phyloP scores from a whole-genome alignment of 441 rosid species.

The Croton setiger region DNA sequence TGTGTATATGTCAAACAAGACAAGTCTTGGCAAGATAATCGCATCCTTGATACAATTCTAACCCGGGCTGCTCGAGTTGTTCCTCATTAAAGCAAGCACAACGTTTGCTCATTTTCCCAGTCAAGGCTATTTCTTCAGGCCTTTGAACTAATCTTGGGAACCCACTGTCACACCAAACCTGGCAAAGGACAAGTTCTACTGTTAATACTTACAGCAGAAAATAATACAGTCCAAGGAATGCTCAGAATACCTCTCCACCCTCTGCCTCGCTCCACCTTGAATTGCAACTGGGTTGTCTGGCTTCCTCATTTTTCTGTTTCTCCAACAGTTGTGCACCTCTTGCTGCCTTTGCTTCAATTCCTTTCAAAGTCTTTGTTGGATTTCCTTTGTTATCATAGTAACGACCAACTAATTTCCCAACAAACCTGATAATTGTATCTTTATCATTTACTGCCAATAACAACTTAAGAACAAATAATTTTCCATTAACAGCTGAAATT shows the following conservation, averaged over 20 bases:
- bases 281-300: slow-evolving; percentile 80
- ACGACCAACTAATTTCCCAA: slow-evolving; percentile 80
- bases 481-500: too few relatives aligned
- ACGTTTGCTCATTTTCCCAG: slow-evolving; percentile 86
- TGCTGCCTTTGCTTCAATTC: slow-evolving; percentile 86
- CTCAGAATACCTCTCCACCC: slow-evolving; percentile 71
- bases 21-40: slow-evolving; percentile 65
- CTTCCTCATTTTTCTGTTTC: slow-evolving; percentile 86
- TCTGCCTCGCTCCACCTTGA: slow-evolving; percentile 92
- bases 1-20: slow-evolving; percentile 37
- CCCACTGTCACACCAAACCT: slow-evolving; percentile 96
- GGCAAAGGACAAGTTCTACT: not conserved
- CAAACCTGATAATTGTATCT: slow-evolving; percentile 39
- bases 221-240: not conserved
- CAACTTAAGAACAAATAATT: too few relatives aligned
- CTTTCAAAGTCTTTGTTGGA: slow-evolving; percentile 79
- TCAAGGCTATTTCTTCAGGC: slow-evolving; percentile 82
- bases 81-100: slow-evolving; percentile 79
- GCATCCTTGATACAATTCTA: slow-evolving; percentile 81
- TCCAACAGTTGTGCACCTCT: slow-evolving; percentile 88
- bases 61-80: slow-evolving; percentile 61
- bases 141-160: slow-evolving; percentile 82
- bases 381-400: slow-evolving; percentile 74
- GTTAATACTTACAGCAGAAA: not conserved
- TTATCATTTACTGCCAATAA: not conserved